Base-by-base conservation (phyloP, 495 filamentous ascomycete genomes). In the Podospora pseudoanserina region DNA sequence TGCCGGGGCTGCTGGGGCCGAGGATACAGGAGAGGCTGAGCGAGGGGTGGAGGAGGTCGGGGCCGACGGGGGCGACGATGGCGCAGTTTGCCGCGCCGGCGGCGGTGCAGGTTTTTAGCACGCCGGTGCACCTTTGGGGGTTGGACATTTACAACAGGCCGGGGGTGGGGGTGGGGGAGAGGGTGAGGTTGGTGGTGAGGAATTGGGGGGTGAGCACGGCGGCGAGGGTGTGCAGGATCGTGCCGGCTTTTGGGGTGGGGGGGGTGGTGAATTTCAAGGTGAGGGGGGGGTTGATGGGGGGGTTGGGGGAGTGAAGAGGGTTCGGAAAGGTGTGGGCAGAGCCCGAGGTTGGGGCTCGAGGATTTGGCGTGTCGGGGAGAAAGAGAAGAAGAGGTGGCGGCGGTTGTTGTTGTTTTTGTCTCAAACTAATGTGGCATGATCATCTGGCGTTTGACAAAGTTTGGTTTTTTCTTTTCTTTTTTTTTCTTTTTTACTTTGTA, bases 221-320 rank as follows among this genome's bases (percentile, higher is more conserved):
- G 73, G 94, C 94, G 70, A 83, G 95, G 62, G 91, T 97, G 82
- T 91, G 90, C 55, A 88, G 95, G 80, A 97, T 97, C 72, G 85
- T 98, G 28, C 94, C 95, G 61, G 94, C 94, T 19, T 97, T 97
- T 85, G 94, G 94, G 30, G 81, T 97, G 58, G 94, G 94, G 1
- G 94, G 94, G 3, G 93, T 97, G 59, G 90, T 93, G 3, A 98
- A 97, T 83, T 82, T 85, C 62, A 84, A 88, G 70, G 82, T 97
- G 63, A 85, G 94, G 72, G 83, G 80, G 76, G 74, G 70, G 64
- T 64, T 85, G 32, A 84, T 84, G 81, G 79, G 79, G 71, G 73
- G 65, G 70, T 69, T 83, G 23, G n/a, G 44, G 34, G 13, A 32
- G 7, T 20, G 3, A 59, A 60, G 20, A 23, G 34, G 56, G 13